A percentile compares a stretch with the other conserved stretches of the same genome.
These are phyloP conservation scores for Monilinia fructigena DNA, from an alignment of 2,329 filamentous ascomycete genomes.

Conservation along the genomic window DNA sequence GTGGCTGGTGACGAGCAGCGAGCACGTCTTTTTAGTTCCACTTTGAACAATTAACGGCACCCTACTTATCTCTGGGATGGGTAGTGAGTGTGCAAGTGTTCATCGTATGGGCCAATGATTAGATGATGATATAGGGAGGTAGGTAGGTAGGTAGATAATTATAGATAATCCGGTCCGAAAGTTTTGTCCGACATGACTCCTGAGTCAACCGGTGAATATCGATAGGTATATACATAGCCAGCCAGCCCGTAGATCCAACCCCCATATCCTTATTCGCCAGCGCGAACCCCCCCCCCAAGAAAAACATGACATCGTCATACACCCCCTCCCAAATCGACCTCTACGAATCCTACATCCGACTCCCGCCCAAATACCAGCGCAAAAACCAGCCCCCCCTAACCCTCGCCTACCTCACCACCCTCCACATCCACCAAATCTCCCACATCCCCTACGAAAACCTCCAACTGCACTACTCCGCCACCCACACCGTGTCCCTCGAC, in stretches of 20 bases:
- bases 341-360: constrained; percentile 33
- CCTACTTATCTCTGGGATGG: too few species aligned
- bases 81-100: not conserved
- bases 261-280: too few species aligned
- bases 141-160: not conserved
- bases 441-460: constrained; percentile 37
- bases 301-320: constrained; percentile 29
- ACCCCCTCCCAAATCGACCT: constrained; percentile 28
- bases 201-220: not conserved
- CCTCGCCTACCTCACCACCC: constrained; percentile 31
- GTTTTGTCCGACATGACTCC: not conserved
- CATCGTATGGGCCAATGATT: not conserved
- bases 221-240: not conserved
- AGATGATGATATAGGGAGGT: not conserved
- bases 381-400: constrained; percentile 26
- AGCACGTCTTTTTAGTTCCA: constrained; percentile 7
- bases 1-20: not conserved
- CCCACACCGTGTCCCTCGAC: constrained; percentile 30
- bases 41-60: not conserved
- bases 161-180: not conserved
- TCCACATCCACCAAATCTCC: constrained; percentile 34
- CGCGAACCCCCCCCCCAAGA: not conserved
- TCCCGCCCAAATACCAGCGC: constrained; percentile 28
- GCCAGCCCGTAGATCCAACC: too few species aligned
- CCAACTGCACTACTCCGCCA: constrained; percentile 33